Percentiles rank a stretch among this genome's conserved stretches.
These are phyloP conservation scores for Termitomyces sp. DNA, from an alignment of 768 basidiomycete genomes.

Conservation along the genomic window DNA sequence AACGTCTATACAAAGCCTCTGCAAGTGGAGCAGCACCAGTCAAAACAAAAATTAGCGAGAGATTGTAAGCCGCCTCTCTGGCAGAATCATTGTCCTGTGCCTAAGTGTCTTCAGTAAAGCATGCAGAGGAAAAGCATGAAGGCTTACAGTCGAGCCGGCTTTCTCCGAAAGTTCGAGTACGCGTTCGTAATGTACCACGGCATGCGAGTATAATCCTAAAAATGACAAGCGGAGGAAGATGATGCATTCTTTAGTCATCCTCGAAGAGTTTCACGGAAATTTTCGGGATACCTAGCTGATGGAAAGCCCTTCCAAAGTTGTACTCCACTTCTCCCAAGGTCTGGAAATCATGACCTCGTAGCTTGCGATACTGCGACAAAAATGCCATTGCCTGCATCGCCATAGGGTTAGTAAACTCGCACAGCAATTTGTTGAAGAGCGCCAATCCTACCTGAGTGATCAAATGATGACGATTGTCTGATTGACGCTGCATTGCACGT, in stretches of 20 bases:
- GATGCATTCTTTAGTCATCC: too few species aligned
- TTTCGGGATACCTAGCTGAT: constrained; percentile 71
- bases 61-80: constrained; percentile 82
- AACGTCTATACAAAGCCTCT: constrained; percentile 63
- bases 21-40: constrained; percentile 74
- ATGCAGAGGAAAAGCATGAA: background rate
- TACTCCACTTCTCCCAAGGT: constrained; percentile 77
- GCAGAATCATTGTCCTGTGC: constrained; percentile 47
- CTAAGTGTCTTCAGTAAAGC: background rate
- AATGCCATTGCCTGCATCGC: constrained; percentile 73
- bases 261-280: background rate
- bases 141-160: constrained; percentile 24
- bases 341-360: constrained; percentile 39
- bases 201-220: constrained; percentile 77
- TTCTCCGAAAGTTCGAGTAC: constrained; percentile 61
- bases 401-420: background rate
- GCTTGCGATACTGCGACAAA: constrained; percentile 70
- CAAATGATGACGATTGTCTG: constrained; percentile 89
- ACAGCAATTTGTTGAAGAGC: background rate
- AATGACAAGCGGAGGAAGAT: too few species aligned
- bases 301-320: constrained; percentile 90
- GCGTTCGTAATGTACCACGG: constrained; percentile 78
- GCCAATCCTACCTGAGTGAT: constrained; percentile 51
- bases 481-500: constrained; percentile 88
- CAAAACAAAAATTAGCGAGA: constrained; percentile 74